Evolutionary conservation across 2,329 filamentous ascomycete genomes (phyloP).

Genomic region (Sporothrix protearum): DNA sequence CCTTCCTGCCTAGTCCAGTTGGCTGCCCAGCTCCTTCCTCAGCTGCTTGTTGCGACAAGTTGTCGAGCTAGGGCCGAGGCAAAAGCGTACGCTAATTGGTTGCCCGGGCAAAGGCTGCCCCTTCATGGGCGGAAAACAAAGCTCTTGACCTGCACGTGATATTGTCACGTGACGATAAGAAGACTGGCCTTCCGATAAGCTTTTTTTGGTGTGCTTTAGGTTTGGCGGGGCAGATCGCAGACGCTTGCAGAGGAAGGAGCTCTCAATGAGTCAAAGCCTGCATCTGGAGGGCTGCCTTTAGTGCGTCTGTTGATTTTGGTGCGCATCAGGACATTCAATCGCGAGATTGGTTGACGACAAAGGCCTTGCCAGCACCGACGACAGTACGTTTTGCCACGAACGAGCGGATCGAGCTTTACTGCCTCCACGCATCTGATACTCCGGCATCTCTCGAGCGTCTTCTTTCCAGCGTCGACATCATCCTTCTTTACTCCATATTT

Average conservation of each 20-base stretch:
- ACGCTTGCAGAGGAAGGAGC: slow-evolving; percentile 13
- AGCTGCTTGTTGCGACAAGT: not conserved
- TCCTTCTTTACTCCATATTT: not conserved
- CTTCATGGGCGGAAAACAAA: not conserved
- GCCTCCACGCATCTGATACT: not conserved
- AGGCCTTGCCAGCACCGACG: not conserved
- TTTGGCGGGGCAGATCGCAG: slow-evolving; percentile 16
- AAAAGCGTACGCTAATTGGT: slow-evolving; percentile 23
- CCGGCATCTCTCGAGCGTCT: not conserved
- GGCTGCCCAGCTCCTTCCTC: not conserved
- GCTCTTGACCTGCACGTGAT: slow-evolving; percentile 17
- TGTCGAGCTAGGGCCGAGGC: slow-evolving; percentile 19
- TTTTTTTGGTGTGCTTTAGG: not conserved
- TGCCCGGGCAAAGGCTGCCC: slow-evolving; percentile 24
- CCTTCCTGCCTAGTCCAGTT: not conserved
- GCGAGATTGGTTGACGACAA: slow-evolving; percentile 1
- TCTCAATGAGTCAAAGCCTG: slow-evolving; percentile 21
- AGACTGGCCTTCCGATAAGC: not conserved
- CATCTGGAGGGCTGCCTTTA: not conserved
- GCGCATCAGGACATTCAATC: not conserved
- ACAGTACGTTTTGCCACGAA: not conserved
- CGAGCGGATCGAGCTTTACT: not conserved
- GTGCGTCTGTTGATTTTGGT: not conserved
- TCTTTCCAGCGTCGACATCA: not conserved
- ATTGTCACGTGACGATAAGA: not conserved